Percentiles rank a stretch among this genome's conserved stretches.
These are phyloP conservation scores for Neospermospora avenae DNA, from an alignment of 2,329 filamentous ascomycete genomes.

Conservation along the genomic window DNA sequence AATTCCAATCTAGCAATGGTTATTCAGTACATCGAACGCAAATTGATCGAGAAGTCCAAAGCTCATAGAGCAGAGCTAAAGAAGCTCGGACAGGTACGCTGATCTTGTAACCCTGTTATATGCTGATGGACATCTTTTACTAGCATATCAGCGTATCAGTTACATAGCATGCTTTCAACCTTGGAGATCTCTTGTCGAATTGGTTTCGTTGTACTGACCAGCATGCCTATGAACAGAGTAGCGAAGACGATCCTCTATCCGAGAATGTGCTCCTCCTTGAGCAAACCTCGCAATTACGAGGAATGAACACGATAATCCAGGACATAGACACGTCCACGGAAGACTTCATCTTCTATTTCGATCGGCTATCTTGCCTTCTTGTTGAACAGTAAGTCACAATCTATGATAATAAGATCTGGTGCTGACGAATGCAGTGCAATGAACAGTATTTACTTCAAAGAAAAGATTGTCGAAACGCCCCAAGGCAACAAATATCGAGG, in stretches of 20 bases:
- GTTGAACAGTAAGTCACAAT: conserved; percentile 64
- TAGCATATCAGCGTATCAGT: not conserved
- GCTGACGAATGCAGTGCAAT: conserved; percentile 55
- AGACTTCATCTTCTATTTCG: conserved; percentile 97
- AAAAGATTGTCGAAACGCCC: conserved; percentile 65
- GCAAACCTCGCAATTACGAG: conserved; percentile 75
- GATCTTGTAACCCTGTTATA: not conserved
- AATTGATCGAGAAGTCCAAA: conserved; percentile 79
- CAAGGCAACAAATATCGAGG: conserved; percentile 68
- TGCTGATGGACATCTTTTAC: not conserved
- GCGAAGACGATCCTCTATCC: conserved; percentile 69
- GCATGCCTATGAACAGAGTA: conserved; percentile 42
- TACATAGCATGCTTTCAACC: not conserved
- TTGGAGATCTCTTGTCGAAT: not conserved
- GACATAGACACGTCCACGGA: conserved; percentile 75
- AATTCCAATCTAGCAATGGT: conserved; percentile 67
- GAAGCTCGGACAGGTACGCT: conserved; percentile 57
- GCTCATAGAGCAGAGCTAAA: conserved; percentile 77
- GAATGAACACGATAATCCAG: conserved; percentile 88
- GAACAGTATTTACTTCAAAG: conserved; percentile 70
- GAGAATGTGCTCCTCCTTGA: conserved; percentile 70
- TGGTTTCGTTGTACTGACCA: not conserved
- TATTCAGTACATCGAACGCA: conserved; percentile 86
- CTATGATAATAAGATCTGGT: not conserved
- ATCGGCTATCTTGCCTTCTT: conserved; percentile 79